A percentile compares a stretch with the other conserved stretches of the same genome.
Conservation (phyloP, 176 grass and related monocot genomes). For the Carex parvula region DNA sequence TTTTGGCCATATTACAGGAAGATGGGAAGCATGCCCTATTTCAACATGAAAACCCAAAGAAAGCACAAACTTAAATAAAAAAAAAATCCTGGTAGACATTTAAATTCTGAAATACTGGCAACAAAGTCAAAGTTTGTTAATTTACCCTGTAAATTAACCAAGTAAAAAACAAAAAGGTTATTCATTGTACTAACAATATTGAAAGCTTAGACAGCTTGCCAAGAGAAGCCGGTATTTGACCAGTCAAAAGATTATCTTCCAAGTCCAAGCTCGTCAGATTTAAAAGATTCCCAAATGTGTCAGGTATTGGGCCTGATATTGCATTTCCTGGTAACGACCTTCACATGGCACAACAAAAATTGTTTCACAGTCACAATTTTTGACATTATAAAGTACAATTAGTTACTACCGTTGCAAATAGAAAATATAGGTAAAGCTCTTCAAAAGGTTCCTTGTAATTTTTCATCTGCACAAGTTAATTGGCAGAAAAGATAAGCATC, state of each 20-base stretch:
- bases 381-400: neutral
- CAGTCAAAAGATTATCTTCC: slow-evolving; percentile 65
- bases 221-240: slow-evolving; percentile 79
- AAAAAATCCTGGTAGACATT: neutral
- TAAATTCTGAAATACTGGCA: slow-evolving; percentile 3
- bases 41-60: neutral
- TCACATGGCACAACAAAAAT: slow-evolving; percentile 24
- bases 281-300: slow-evolving; percentile 67
- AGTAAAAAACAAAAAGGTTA: slow-evolving; percentile 7
- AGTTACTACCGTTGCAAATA: neutral
- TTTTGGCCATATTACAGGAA: slow-evolving; percentile 8
- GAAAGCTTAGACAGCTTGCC: slow-evolving; percentile 62
- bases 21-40: neutral
- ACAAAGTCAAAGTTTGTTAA: neutral
- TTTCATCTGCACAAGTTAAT: neutral
- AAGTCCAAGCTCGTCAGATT: slow-evolving; percentile 68
- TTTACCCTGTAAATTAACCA: slow-evolving; percentile 10
- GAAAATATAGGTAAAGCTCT: neutral
- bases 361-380: neutral
- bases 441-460: neutral
- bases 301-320: slow-evolving; percentile 73
- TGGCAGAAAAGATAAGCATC: neutral
- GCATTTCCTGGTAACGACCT: slow-evolving; percentile 67
- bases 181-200: slow-evolving; percentile 53
- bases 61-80: neutral